phyloP scores from a whole-genome alignment of 2,329 filamentous ascomycete genomes.

The Mollisiaceae sp. region DNA sequence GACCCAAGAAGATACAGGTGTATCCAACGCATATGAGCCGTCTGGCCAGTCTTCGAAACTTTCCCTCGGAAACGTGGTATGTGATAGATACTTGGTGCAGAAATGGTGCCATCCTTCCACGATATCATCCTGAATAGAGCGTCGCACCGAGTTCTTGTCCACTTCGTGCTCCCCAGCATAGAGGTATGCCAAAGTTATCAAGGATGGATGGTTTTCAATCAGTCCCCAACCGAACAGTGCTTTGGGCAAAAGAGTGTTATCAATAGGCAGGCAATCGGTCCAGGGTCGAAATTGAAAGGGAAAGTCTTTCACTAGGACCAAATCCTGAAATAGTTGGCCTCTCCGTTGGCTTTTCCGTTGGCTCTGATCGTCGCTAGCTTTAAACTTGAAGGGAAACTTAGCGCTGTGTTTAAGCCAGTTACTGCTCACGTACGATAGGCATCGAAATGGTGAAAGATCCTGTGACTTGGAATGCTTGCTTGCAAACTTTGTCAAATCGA shows the following conservation, averaged over 20 bases:
- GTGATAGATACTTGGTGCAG: not conserved
- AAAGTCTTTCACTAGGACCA: slow-evolving; percentile 15
- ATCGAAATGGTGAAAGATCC: not conserved
- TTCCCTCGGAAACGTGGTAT: not conserved
- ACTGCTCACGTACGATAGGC: slow-evolving; percentile 12
- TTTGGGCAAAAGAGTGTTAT: not conserved
- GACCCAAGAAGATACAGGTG: not conserved
- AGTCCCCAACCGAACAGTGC: slow-evolving; percentile 23
- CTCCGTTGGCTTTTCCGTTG: not conserved
- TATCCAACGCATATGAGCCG: not conserved
- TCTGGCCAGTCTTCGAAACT: slow-evolving; percentile 4
- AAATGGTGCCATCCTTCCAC: not conserved
- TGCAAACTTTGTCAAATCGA: not conserved
- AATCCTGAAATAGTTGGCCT: slow-evolving; percentile 3
- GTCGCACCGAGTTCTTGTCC: not conserved
- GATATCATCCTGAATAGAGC: not conserved
- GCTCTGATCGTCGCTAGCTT: not conserved
- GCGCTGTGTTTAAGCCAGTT: slow-evolving; percentile 27
- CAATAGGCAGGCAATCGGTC: not conserved
- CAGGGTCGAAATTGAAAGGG: slow-evolving; percentile 23
- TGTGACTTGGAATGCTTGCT: not conserved
- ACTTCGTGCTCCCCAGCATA: too few relatives aligned
- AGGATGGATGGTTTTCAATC: slow-evolving; percentile 18
- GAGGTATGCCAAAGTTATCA: not conserved
- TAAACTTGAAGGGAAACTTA: too few relatives aligned